Evolutionary conservation across 1,284 basidiomycete species (phyloP).

Genomic region (Cutaneotrichosporon cavernicola): DNA sequence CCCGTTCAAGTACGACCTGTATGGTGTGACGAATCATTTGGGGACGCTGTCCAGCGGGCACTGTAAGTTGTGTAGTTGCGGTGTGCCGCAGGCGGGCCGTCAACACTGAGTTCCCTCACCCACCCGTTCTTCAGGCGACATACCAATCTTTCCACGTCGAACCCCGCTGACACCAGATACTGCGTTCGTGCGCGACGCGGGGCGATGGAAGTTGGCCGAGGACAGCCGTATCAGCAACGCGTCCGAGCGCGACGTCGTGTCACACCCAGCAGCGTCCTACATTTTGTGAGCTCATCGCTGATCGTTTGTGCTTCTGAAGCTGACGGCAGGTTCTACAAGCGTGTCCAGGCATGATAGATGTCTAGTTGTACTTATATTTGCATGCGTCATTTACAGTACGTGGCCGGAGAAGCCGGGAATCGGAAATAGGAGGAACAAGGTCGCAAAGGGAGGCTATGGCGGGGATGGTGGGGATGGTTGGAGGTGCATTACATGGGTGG

Average conservation of each 20-base stretch:
- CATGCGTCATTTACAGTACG: not conserved
- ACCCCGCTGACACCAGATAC: slow-evolving; percentile 62
- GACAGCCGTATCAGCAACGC: slow-evolving; percentile 73
- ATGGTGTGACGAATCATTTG: slow-evolving; percentile 87
- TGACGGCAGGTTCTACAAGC: slow-evolving; percentile 48
- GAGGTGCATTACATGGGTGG: too few relatives aligned
- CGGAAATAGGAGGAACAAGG: not conserved
- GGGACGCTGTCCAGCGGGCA: slow-evolving; percentile 87
- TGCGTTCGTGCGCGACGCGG: slow-evolving; percentile 70
- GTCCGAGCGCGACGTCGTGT: slow-evolving; percentile 73
- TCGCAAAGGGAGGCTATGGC: too few relatives aligned
- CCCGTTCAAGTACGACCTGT: slow-evolving; percentile 83
- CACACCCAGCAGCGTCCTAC: slow-evolving; percentile 6
- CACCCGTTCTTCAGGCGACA: too few relatives aligned
- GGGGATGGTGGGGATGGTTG: too few relatives aligned
- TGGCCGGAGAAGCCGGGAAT: not conserved
- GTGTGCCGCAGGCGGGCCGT: too few relatives aligned
- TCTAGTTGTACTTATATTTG: slow-evolving; percentile 6
- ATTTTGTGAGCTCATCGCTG: slow-evolving; percentile 1
- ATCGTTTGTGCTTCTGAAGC: not conserved
- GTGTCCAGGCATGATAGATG: slow-evolving; percentile 32
- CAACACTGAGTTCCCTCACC: too few relatives aligned
- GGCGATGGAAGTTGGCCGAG: slow-evolving; percentile 83
- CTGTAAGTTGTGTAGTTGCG: slow-evolving; percentile 57
- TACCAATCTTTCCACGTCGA: not conserved